Evolutionary conservation across 305 asterid species (phyloP).

Genomic region (Solanum hybrid): DNA sequence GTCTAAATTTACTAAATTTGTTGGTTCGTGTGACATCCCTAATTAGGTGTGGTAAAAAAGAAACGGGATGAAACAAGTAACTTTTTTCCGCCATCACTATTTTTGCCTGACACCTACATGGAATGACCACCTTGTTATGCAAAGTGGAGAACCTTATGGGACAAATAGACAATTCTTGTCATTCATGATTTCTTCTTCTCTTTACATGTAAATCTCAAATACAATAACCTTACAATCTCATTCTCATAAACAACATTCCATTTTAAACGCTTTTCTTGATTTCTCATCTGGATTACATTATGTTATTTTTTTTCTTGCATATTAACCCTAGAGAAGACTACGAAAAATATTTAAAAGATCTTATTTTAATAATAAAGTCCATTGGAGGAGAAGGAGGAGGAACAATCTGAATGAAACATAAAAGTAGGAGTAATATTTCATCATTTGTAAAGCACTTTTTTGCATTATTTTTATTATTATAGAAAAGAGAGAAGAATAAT

Average conservation of each 20-base stretch:
- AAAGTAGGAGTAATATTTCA: not conserved
- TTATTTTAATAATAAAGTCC: not conserved
- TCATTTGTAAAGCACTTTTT: not conserved
- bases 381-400: not conserved
- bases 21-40: not conserved
- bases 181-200: not conserved
- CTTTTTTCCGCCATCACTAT: not conserved
- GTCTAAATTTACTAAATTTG: not conserved
- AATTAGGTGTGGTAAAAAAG: not conserved
- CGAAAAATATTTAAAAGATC: not conserved
- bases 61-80: not conserved
- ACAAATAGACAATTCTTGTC: not conserved
- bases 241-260: not conserved
- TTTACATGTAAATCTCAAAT: not conserved
- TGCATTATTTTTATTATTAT: not conserved
- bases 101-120: not conserved
- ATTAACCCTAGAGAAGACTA: not conserved
- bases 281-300: not conserved
- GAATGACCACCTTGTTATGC: not conserved
- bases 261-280: not conserved
- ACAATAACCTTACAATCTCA: not conserved
- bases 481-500: conserved; percentile 9
- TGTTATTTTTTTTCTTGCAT: not conserved
- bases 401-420: not conserved
- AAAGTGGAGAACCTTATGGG: not conserved